These are phyloP conservation scores for Hyaloscypha hepaticicola DNA, from an alignment of 495 filamentous ascomycete genomes.

Conservation along the genomic window DNA sequence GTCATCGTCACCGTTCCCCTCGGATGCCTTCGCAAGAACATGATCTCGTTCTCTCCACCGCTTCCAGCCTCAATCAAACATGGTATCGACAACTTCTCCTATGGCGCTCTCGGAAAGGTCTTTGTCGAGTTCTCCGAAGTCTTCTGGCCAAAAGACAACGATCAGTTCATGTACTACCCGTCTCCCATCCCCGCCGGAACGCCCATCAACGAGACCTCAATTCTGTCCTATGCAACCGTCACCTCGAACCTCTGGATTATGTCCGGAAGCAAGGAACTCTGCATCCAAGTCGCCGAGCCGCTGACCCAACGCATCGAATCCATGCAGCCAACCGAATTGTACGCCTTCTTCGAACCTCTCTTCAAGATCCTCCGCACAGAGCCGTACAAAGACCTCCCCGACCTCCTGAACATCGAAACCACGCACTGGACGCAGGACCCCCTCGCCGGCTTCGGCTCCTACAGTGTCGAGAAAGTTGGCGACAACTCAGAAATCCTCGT, in stretches of 20 bases:
- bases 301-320: slow-evolving; percentile 24
- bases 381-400: slow-evolving; percentile 22
- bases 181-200: slow-evolving; percentile 17
- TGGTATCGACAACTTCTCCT: slow-evolving; percentile 19
- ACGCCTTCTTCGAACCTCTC: slow-evolving; percentile 25
- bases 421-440: slow-evolving; percentile 28
- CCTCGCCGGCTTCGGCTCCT: slow-evolving; percentile 21
- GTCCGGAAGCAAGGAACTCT: slow-evolving; percentile 24
- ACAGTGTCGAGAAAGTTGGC: slow-evolving; percentile 22
- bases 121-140: slow-evolving; percentile 26
- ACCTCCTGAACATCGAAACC: slow-evolving; percentile 22
- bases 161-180: slow-evolving; percentile 28
- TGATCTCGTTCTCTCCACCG: slow-evolving; percentile 17
- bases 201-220: slow-evolving; percentile 12
- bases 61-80: slow-evolving; percentile 13
- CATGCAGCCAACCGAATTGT: slow-evolving; percentile 5
- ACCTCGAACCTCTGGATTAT: slow-evolving; percentile 25
- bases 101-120: slow-evolving; percentile 25
- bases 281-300: slow-evolving; percentile 24
- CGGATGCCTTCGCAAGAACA: slow-evolving; percentile 19
- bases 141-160: slow-evolving; percentile 27
- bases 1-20: slow-evolving; percentile 23
- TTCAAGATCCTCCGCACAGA: slow-evolving; percentile 25
- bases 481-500: slow-evolving; percentile 13
- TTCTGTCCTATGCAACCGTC: slow-evolving; percentile 25